Conservation (phyloP, 768 basidiomycete genomes). For the Serpula lacrymans region DNA sequence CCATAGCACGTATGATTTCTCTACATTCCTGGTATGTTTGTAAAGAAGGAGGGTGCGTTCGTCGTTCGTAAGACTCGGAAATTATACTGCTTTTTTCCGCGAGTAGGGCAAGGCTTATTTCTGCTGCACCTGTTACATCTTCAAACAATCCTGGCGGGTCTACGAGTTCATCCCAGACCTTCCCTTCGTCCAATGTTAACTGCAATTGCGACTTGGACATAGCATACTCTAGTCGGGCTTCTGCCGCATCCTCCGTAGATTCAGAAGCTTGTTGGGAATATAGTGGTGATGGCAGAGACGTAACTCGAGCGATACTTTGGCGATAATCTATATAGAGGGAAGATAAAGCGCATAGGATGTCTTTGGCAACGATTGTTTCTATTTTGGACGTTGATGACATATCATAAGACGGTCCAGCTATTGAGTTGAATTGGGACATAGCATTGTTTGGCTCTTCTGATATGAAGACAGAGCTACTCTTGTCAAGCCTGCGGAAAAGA, state of each 20-base stretch:
- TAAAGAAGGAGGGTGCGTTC: constrained; percentile 56
- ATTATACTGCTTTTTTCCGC: constrained; percentile 52
- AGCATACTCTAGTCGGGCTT: constrained; percentile 38
- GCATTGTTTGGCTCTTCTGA: too few species aligned
- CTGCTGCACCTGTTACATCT: constrained; percentile 13
- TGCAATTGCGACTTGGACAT: constrained; percentile 64
- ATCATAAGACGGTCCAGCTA: too few species aligned
- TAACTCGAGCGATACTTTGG: constrained; percentile 43
- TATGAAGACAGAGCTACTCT: too few species aligned
- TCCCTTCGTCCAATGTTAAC: constrained; percentile 57
- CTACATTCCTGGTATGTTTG: constrained; percentile 70
- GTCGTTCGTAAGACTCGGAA: constrained; percentile 61
- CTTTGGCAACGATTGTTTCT: constrained; percentile 13
- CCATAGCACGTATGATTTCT: constrained; percentile 72
- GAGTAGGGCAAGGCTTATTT: constrained; percentile 29
- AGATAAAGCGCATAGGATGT: constrained; percentile 37
- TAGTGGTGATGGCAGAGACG: constrained; percentile 34
- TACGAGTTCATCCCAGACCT: constrained; percentile 51
- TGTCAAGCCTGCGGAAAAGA: too few species aligned
- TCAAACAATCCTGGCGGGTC: constrained; percentile 7
- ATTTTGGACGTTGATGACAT: constrained; percentile 9
- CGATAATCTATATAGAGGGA: constrained; percentile 49
- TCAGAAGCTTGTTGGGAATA: constrained; percentile 10
- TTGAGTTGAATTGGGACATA: too few species aligned
- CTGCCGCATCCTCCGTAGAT: constrained; percentile 23